A percentile compares a stretch with the other conserved stretches of the same genome.
Evolutionary conservation across 306 rosid species (phyloP).

Genomic region (Cicer chorassanicum): DNA sequence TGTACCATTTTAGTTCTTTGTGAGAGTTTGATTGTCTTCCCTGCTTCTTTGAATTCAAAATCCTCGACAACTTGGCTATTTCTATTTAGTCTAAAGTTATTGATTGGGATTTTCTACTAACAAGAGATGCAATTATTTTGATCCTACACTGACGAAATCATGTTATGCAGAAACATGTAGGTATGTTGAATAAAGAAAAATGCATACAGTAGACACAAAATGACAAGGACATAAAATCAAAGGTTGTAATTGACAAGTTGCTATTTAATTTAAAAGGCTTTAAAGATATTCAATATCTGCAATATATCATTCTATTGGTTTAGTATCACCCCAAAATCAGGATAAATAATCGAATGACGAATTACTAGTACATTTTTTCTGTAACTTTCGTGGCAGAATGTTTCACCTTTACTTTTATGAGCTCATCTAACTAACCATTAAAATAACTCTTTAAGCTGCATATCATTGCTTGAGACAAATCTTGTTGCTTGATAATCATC

Average conservation of each 20-base stretch:
- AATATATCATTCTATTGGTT: conserved; percentile 18
- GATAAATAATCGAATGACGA: conserved; percentile 34
- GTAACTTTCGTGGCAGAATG: neutral
- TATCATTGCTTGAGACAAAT: conserved; percentile 10
- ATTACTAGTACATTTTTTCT: conserved; percentile 15
- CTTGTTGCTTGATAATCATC: conserved; percentile 3
- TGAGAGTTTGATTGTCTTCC: neutral
- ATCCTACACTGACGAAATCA: conserved; percentile 31
- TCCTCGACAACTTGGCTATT: conserved; percentile 6
- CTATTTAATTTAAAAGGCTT: conserved; percentile 9
- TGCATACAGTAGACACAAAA: neutral
- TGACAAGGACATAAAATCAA: neutral
- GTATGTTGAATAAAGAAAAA: conserved; percentile 11
- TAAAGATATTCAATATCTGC: conserved; percentile 4
- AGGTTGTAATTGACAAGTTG: neutral
- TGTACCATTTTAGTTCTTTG: neutral
- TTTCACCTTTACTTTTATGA: conserved; percentile 18
- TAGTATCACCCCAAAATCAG: conserved; percentile 5
- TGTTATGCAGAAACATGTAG: neutral
- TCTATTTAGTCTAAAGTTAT: conserved; percentile 10
- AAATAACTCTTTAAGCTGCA: conserved; percentile 33
- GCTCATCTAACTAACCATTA: conserved; percentile 11
- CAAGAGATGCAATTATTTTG: conserved; percentile 25
- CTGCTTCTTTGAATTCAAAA: conserved; percentile 21
- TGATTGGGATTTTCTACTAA: conserved; percentile 9